Base-by-base conservation (phyloP, 2,329 filamentous ascomycete genomes). In the Talaromyces verruculosus region DNA sequence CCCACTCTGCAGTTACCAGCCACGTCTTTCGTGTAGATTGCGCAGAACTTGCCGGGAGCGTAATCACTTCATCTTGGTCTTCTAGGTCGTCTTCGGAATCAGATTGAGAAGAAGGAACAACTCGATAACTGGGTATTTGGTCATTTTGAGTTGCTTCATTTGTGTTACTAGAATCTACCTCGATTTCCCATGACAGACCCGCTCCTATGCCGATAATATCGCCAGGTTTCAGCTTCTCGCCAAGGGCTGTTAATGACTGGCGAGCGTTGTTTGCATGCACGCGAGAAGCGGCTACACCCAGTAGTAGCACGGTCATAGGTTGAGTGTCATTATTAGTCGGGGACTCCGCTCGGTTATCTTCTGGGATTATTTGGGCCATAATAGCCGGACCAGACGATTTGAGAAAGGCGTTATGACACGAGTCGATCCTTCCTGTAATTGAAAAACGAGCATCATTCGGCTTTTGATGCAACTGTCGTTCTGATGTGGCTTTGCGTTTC, bases 1-100 rank as follows among this genome's bases (percentile, higher is more conserved):
- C 76, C 79, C 79, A 81, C 67, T 80, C 77, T 71, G 78, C 73
- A 25, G 72, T 74, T 25, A 80, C 73, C 15, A 77, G 67, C 77
- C 79, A 80, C 30, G 65, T 71, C 33, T 72, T 69, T n/a, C 22
- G 55, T 8, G 25, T 45, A 28, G 25, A 8, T 19, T 47, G 39
- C n/a, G 51, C 25, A 59, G 41, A 25, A 28, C 25, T 41, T 28
- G 49, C 3, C 2, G 25, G 22, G 15, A 13, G 33, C 19, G 39
- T 22, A 17, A n/a, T 35, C 11, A 41, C 43, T 13, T 62, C 41
- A 19, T 57, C 41, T 43, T 33, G 41, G 10, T 60, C 55, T 41
- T 62, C 49, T 13, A 37, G 15, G 2, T 33, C 59, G 8, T 25
- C 59, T 37, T 47, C 59, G 10, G 33, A 30, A 3, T 61, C 41